Evolutionary conservation across 192 early-diverging fungal species (phyloP), one percentile per base, ranked within the genome.

Genomic region (Entomortierella parvispora): DNA sequence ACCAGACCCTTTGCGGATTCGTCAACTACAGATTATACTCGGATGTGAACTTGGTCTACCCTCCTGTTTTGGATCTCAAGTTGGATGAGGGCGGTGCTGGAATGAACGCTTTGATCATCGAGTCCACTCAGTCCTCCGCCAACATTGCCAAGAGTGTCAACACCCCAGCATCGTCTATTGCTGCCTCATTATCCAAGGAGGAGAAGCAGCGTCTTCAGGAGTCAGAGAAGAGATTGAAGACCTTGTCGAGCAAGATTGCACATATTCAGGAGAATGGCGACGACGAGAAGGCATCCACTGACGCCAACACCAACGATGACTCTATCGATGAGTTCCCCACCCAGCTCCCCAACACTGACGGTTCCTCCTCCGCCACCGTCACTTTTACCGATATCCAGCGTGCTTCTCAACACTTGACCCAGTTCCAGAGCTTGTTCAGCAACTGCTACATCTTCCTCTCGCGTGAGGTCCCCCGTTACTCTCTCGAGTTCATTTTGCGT

Each of bases 1-100:
- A 99, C 81, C 90, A 91, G 75, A 96, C 95, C 6, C 82, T 98
- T 48, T 76, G 95, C 37, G 93, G 94, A 29, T 99, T 99, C 83
- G 91, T 97, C 81, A 97, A 96, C 86, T 98, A 85, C 86, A 94
- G 91, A 72, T 89, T 99, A 58, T 99, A 91, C 83, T 86, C 88
- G 18, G 92, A 95, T 37, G 64, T 90, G 56, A 97, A 97, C 84
- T 81, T 97, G 43, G 81, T 91, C 20, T 99, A 99, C 71, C 97
- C 97, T 44, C 97, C 97, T 40, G 87, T 84, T 63, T 59, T 99
- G 48, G 93, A 94, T 65, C 71, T 69, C 34, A 69, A 83, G 42
- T 78, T 83, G 67, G 87, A 91, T 56, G 84, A 83, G n/a, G 83
- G 79, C 26, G 91, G 82, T 51, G 91, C 82, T 33, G 90, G 90